Conservation (phyloP, 1,284 basidiomycete species). For the Flammula alnicola region DNA sequence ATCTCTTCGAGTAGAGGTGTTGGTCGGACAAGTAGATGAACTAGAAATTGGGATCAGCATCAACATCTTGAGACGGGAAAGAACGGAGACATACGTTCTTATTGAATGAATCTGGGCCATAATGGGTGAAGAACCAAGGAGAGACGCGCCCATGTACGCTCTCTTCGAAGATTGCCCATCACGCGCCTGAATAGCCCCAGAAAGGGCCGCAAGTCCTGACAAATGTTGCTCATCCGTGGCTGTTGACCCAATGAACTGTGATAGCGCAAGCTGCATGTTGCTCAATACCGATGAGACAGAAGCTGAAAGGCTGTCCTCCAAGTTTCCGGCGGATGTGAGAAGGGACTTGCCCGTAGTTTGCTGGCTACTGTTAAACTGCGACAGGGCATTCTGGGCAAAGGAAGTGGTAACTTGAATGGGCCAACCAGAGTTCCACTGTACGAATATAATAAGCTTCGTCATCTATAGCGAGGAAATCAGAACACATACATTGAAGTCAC, state of each 20-base stretch:
- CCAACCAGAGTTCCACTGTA: slow-evolving; percentile 72
- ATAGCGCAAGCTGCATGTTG: slow-evolving; percentile 41
- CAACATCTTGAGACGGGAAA: slow-evolving; percentile 1
- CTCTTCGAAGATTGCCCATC: slow-evolving; percentile 34
- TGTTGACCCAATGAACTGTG: slow-evolving; percentile 48
- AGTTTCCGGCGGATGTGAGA: not conserved
- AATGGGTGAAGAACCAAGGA: slow-evolving; percentile 85
- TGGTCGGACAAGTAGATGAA: slow-evolving; percentile 71
- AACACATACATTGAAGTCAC: slow-evolving; percentile 60
- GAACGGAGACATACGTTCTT: slow-evolving; percentile 67
- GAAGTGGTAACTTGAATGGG: slow-evolving; percentile 55
- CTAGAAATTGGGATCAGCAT: slow-evolving; percentile 33
- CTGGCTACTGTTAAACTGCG: not conserved
- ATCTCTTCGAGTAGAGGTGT: slow-evolving; percentile 74
- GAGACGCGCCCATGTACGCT: slow-evolving; percentile 59
- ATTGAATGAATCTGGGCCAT: slow-evolving; percentile 66
- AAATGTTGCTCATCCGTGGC: slow-evolving; percentile 53
- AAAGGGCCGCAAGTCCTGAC: slow-evolving; percentile 37
- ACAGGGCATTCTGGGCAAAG: slow-evolving; percentile 38
- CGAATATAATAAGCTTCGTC: not conserved
- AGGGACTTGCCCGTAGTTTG: no score
- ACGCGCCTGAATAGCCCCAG: slow-evolving; percentile 28
- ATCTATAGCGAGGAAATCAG: not conserved
- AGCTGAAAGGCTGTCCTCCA: slow-evolving; percentile 19
- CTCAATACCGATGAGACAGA: slow-evolving; percentile 23